Base-by-base conservation (phyloP, 768 basidiomycete species). In the Suillus ampliporus region DNA sequence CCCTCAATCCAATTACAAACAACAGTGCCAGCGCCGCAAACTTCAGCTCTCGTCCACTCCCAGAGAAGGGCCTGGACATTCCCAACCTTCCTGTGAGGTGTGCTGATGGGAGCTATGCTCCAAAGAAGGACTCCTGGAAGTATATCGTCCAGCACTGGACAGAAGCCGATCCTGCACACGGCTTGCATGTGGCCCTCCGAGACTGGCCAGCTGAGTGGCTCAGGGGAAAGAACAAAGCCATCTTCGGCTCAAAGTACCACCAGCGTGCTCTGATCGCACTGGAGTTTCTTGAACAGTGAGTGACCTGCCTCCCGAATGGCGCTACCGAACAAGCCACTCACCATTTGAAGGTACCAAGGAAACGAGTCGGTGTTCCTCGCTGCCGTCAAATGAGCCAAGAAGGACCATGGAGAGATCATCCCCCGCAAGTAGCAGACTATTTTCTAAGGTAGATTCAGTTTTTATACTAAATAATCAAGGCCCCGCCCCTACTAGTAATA, bases 91-190 rank as follows among this genome's bases (percentile, higher is more conserved):
- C 46, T 2, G 34, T 51, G 1, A 1, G 23, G 19, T 14, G n/a
- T 2, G 3, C 59, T 9, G 37, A 64, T 28, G 37, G 63, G 41
- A 57, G n/a, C 4, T 56, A 51, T 13, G 28, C 38, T 11, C 48
- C 47, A 5, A 48, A 51, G n/a, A 41, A 13, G 2, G 59, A 64
- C 15, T 57, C 63, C 19, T 64, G 63, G 61, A 7, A 26, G 17
- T 60, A 64, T 28, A 64, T 65, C 0, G 19, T 65, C 51, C 14
- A 37, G 19, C 57, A 65, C 28, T 65, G 64, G 61, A 10, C 5
- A 0, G 26, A 26, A 4, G 51, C 61, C 1, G 38, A 19, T 11
- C 64, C 61, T 0, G 26, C 23, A 3, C 19, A 35, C 5, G 57
- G 57, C n/a, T 28, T 65, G 13, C n/a, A 60, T 21, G 56, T 41